Base-by-base conservation (phyloP, 768 basidiomycete species). In the Holtermannia corniformis region DNA sequence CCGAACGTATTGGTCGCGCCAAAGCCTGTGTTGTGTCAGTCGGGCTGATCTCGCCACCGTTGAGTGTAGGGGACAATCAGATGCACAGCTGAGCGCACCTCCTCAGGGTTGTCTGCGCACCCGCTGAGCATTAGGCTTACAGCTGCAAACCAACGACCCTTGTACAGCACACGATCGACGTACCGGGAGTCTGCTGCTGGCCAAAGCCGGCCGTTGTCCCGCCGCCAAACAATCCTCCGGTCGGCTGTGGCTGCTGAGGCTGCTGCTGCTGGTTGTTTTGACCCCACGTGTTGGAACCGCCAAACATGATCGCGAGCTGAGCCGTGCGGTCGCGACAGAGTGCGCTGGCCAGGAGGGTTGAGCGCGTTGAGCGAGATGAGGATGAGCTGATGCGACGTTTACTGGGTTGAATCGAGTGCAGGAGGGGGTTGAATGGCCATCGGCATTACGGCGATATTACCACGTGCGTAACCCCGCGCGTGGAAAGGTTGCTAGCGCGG, bases 131-230 rank as follows among this genome's bases (percentile, higher is more conserved):
- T 42, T 25, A 42, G 14, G 27, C 32, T 12, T 24, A 11, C 24
- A 48, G 13, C 24, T 12, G 7, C 7, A 24, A 24, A 7, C 13
- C 24, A 7, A 7, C 12, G 47, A 5, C 47, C 14, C n/a, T n/a
- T n/a, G n/a, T 26, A 37, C 32, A 5, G 26, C 44, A 48, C 32
- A 19, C 26, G 21, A 20, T 11, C 50, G 5, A 20, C 32, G 20
- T 27, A 40, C 52, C 52, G 3, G 81, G 75, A 3, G 82, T 67
- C 40, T 85, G 84, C 65, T 88, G 63, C 37, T 63, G 63, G 14
- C 61, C 63, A 49, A 67, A 63, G 14, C 57, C 58, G 11, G 46
- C 51, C 24, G 47, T 19, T 28, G 43, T 50, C 11, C 51, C 55
- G 13, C 62, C 55, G 25, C 58, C 57, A 42, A 60, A 58, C 32